phyloP scores from a whole-genome alignment of 2,329 filamentous ascomycete genomes.

The Colletotrichum brevisporum region DNA sequence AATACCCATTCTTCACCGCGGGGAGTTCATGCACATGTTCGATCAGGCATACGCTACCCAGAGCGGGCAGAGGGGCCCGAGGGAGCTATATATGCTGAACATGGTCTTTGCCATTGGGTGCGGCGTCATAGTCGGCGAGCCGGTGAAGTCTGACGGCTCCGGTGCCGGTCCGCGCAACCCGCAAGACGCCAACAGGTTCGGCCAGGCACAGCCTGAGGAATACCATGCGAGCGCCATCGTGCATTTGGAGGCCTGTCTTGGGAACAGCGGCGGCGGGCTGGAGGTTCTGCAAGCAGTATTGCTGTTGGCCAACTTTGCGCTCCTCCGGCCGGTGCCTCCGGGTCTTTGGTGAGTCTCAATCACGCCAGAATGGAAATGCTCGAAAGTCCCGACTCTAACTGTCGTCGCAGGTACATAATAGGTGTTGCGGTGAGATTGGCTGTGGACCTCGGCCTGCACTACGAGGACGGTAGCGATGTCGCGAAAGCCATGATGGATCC shows the following conservation, averaged over 20 bases:
- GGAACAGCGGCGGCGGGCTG: constrained; percentile 87
- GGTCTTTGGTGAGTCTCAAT: constrained; percentile 78
- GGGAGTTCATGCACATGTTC: constrained; percentile 91
- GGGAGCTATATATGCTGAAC: constrained; percentile 94
- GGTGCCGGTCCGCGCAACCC: constrained; percentile 48
- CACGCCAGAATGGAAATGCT: not conserved
- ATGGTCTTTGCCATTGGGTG: constrained; percentile 98
- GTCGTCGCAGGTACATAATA: constrained; percentile 80
- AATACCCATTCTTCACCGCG: constrained; percentile 90
- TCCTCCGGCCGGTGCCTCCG: constrained; percentile 91
- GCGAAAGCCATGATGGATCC: constrained; percentile 66
- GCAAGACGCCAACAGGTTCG: constrained; percentile 49
- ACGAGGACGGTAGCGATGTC: constrained; percentile 84
- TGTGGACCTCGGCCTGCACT: constrained; percentile 92
- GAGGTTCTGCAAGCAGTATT: constrained; percentile 96
- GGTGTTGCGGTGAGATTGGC: constrained; percentile 92
- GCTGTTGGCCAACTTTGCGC: constrained; percentile 89
- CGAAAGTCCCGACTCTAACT: constrained; percentile 5
- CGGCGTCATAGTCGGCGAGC: constrained; percentile 86
- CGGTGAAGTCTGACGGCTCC: constrained; percentile 62
- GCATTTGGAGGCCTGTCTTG: constrained; percentile 89
- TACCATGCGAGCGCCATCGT: constrained; percentile 96
- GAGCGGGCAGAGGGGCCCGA: constrained; percentile 76
- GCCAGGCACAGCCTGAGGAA: constrained; percentile 86
- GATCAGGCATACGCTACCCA: constrained; percentile 83